A percentile compares a stretch with the other conserved stretches of the same genome.
These are phyloP conservation scores for Thyridium curvatum DNA, from an alignment of 2,329 filamentous ascomycete genomes.

Conservation along the genomic window DNA sequence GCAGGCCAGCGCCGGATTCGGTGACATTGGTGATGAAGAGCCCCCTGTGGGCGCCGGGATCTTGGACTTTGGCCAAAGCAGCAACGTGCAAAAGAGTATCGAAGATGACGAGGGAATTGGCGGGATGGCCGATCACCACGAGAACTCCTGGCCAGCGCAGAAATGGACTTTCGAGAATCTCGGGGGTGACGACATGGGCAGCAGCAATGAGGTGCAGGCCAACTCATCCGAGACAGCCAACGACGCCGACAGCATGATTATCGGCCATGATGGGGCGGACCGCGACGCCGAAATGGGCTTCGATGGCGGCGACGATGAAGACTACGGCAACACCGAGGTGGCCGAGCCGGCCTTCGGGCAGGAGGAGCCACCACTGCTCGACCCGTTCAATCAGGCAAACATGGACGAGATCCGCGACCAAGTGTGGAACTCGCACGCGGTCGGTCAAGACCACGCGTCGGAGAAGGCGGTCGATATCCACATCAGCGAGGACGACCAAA, in stretches of 20 bases:
- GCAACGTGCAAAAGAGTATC: constrained; percentile 32
- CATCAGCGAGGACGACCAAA: constrained; percentile 31
- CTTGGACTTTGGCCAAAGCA: constrained; percentile 10
- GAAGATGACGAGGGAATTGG: constrained; percentile 18
- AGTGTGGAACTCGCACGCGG: constrained; percentile 28
- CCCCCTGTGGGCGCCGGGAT: background rate
- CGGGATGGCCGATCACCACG: constrained; percentile 14
- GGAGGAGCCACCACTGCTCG: constrained; percentile 15
- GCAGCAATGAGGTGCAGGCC: background rate
- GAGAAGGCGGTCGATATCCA: constrained; percentile 45
- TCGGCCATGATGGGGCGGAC: constrained; percentile 3
- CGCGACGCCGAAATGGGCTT: constrained; percentile 4
- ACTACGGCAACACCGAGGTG: constrained; percentile 10
- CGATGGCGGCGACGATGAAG: background rate
- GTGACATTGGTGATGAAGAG: background rate
- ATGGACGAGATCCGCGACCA: constrained; percentile 22
- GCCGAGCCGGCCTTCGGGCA: constrained; percentile 7
- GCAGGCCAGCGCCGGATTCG: constrained; percentile 1
- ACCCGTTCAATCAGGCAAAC: constrained; percentile 10
- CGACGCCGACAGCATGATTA: constrained; percentile 6
- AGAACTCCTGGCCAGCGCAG: constrained; percentile 16
- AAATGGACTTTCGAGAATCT: constrained; percentile 42
- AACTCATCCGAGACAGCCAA: constrained; percentile 5
- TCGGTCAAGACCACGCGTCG: constrained; percentile 23
- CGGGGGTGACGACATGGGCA: constrained; percentile 2